A percentile compares a stretch with the other conserved stretches of the same genome.
These are phyloP conservation scores for Colletotrichum godetiae DNA, from an alignment of 2,329 filamentous ascomycete species.

Conservation along the genomic window DNA sequence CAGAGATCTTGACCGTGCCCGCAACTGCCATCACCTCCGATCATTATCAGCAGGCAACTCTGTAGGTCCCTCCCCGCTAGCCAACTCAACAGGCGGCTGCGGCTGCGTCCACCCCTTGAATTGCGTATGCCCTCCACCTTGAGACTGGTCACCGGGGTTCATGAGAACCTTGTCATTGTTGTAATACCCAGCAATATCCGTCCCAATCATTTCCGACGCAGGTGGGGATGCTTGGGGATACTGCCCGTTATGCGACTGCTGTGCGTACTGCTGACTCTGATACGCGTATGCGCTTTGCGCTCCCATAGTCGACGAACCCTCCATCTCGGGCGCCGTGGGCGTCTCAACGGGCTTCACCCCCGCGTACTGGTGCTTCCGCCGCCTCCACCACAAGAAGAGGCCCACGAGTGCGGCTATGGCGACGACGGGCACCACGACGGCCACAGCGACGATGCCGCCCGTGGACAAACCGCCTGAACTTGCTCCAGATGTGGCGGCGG, in stretches of 20 bases:
- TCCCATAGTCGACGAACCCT: not conserved
- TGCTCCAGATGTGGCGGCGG: not conserved
- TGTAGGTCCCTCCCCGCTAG: not conserved
- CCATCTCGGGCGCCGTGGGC: not conserved
- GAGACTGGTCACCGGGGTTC: not conserved
- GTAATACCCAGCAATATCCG: constrained; percentile 12
- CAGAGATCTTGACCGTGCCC: not conserved
- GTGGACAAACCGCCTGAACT: constrained; percentile 1
- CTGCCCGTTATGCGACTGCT: not conserved
- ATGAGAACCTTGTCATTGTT: constrained; percentile 32
- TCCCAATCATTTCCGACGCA: constrained; percentile 18
- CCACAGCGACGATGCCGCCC: constrained; percentile 18
- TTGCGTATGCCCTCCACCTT: constrained; percentile 4
- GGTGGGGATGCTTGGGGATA: not conserved
- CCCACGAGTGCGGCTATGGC: constrained; percentile 22
- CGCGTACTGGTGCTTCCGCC: constrained; percentile 24
- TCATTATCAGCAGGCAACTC: constrained; percentile 11
- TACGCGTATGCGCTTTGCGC: constrained; percentile 18
- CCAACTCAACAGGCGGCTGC: constrained; percentile 7
- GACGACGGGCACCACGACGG: constrained; percentile 9
- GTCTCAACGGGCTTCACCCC: constrained; percentile 18
- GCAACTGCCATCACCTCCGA: not conserved
- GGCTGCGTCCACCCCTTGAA: constrained; percentile 15
- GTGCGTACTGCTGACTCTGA: not conserved
- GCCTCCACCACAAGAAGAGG: constrained; percentile 24